A percentile compares a stretch with the other conserved stretches of the same genome.
These are phyloP conservation scores for Diplosphaera chodatii DNA, from an alignment of 139 green algal genomes.

Conservation along the genomic window DNA sequence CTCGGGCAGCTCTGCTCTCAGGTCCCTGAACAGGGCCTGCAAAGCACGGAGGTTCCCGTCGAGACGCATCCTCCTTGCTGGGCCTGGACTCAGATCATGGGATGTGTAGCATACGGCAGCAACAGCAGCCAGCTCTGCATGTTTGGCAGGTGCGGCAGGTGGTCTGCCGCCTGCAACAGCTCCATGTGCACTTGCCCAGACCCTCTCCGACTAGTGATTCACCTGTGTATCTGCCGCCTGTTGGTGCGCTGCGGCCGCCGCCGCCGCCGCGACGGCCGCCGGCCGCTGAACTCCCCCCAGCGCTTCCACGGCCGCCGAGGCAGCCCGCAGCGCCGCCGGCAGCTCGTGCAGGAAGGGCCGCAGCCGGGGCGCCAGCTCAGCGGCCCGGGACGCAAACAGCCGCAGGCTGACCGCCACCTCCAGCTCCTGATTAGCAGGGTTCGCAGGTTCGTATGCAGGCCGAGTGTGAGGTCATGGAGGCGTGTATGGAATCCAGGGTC, in stretches of 20 bases:
- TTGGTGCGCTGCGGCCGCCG: constrained; percentile 11
- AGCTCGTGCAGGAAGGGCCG: constrained; percentile 5
- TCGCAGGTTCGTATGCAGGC: neutral
- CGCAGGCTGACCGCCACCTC: constrained; percentile 48
- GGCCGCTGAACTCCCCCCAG: constrained; percentile 1
- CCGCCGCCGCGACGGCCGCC: constrained; percentile 5
- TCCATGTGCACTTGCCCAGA: too few species aligned
- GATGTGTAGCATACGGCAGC: too few species aligned
- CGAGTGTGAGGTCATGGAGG: too few species aligned
- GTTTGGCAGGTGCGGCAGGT: too few species aligned
- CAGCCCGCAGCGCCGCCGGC: constrained; percentile 2
- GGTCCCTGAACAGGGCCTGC: neutral
- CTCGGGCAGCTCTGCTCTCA: neutral
- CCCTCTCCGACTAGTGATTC: too few species aligned
- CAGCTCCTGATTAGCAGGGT: too few species aligned
- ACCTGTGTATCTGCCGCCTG: constrained; percentile 7
- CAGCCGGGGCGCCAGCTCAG: constrained; percentile 8
- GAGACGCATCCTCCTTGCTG: too few species aligned
- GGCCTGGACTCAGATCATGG: too few species aligned
- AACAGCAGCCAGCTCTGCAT: too few species aligned
- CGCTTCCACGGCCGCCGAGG: neutral
- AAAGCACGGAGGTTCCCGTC: too few species aligned
- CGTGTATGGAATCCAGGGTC: too few species aligned
- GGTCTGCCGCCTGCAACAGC: too few species aligned
- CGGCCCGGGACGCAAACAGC: constrained; percentile 34